These are phyloP conservation scores for Lentinula boryana DNA, from an alignment of 768 basidiomycete species.

Conservation along the genomic window DNA sequence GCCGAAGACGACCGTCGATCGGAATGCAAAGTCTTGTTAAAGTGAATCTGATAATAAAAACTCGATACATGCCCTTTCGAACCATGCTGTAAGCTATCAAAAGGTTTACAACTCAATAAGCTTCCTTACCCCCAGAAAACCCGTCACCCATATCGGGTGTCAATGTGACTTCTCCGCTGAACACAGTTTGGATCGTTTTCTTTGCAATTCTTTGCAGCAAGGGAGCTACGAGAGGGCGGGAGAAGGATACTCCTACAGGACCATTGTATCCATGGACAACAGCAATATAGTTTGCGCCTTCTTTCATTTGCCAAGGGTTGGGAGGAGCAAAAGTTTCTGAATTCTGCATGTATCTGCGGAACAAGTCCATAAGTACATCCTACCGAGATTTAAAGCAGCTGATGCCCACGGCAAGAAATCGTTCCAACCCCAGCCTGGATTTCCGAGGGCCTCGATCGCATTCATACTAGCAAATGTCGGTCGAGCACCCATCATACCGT, in stretches of 20 bases:
- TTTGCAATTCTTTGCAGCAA: constrained; percentile 9
- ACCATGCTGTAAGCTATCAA: background rate
- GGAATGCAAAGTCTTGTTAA: constrained; percentile 12
- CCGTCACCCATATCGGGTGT: constrained; percentile 12
- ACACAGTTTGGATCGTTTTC: constrained; percentile 8
- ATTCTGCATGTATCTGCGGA: constrained; percentile 12
- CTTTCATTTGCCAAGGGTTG: constrained; percentile 7
- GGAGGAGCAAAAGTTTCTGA: constrained; percentile 13
- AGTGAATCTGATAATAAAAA: constrained; percentile 13
- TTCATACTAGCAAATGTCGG: constrained; percentile 13
- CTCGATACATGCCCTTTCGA: constrained; percentile 3
- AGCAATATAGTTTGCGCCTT: constrained; percentile 11
- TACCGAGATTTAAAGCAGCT: background rate
- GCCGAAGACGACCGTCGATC: constrained; percentile 13
- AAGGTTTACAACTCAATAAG: background rate
- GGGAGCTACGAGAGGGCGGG: constrained; percentile 10
- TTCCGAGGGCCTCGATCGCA: constrained; percentile 12
- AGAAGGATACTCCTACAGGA: constrained; percentile 13
- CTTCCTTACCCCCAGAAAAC: constrained; percentile 11
- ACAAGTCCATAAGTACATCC: background rate
- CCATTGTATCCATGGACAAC: constrained; percentile 11
- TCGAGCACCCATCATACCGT: constrained; percentile 18
- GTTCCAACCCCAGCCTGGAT: constrained; percentile 25
- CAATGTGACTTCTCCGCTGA: constrained; percentile 4
- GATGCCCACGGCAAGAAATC: constrained; percentile 16